Evolutionary conservation across 2,329 filamentous ascomycete species (phyloP), one percentile per base, ranked within the genome.

Genomic region (Cryphonectria naterciae): DNA sequence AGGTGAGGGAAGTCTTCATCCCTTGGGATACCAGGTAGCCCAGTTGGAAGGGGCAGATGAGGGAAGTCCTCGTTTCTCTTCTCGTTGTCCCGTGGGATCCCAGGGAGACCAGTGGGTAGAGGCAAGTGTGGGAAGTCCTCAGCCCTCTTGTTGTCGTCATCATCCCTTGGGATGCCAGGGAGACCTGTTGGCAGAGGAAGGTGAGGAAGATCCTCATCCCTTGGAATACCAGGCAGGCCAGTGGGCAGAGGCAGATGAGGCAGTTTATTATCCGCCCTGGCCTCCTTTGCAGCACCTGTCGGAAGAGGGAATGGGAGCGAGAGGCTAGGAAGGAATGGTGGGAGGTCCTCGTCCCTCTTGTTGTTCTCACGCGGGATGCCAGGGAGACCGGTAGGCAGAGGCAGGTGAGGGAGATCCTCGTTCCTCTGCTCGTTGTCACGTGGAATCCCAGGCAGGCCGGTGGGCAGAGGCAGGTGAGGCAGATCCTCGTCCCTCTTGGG

Each of bases 401-500:
- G 58, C 8, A 25, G 60, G n/a, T 54, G 67, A 4, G 37, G 56
- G 11, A 49, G 17, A 7, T 68, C 66, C 41, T 63, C 61, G 61
- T 64, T 35, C 32, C 58, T 64, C 61, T 32, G n/a, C n/a, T n/a
- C n/a, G n/a, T n/a, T n/a, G n/a, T n/a, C n/a, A n/a, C n/a, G n/a
- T n/a, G n/a, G n/a, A n/a, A n/a, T n/a, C n/a, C n/a, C n/a, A n/a
- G n/a, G n/a, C n/a, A n/a, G n/a, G n/a, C n/a, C n/a, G n/a, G n/a
- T 49, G 5, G 66, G 56, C 15, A 61, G 46, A n/a, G 39, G 58
- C 7, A 25, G 58, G n/a, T 54, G 67, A 4, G 37, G 56, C 22
- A 49, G 17, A 7, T 68, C 66, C 41, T 63, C 61, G 61, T 64
- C 58, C 32, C 58, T 64, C 61, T 32, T 64, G 54, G 41, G 60